Base-by-base conservation (phyloP, 345 rosid genomes). In the Punica granatum region DNA sequence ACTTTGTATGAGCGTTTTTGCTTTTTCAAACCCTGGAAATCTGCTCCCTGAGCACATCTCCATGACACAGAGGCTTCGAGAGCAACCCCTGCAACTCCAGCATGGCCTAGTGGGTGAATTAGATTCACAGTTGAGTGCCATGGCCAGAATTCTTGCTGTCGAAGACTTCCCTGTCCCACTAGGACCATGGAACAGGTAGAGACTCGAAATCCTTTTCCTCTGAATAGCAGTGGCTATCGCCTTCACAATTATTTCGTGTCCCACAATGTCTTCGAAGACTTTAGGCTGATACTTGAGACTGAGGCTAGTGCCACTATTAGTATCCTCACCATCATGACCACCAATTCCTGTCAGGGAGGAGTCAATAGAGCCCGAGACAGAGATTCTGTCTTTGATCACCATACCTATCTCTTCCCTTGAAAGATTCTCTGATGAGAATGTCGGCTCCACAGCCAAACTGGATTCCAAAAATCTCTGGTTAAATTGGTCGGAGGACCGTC, bases 101-200 rank as follows among this genome's bases (percentile, higher is more conserved):
- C 79, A 79, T 15, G 79, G 82, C 61, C 63, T 70, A 19, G 25
- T 32, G 34, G 21, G 60, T 18, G 65, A 28, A 15, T 37, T 0
- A 8, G 78, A 70, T 58, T 73, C 70, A 11, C 83, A 76, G 62
- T 70, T 67, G 41, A 79, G 34, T 53, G 78, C 76, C 73, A 63
- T 66, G 59, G 76, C 68, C 1, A 76, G 72, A 58, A 76, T 63
- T 41, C 72, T 69, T 19, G 78, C 78, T 3, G 70, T 63, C 15
- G 76, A 74, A 10, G 74, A 76, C 67, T 80, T 79, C 15, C 83
- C 80, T 8, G 72, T 79, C 60, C 83, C 83, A 3, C 67, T 68
- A 2, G 83, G 77, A 44, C 83, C 83, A 6, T 76, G 74, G 73
- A 79, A 79, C 30, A 79, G 75, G 61, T 76, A 76, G 26, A 79